phyloP scores from a whole-genome alignment of 352 stramenopile genomes.

The Peronospora farinosa region DNA sequence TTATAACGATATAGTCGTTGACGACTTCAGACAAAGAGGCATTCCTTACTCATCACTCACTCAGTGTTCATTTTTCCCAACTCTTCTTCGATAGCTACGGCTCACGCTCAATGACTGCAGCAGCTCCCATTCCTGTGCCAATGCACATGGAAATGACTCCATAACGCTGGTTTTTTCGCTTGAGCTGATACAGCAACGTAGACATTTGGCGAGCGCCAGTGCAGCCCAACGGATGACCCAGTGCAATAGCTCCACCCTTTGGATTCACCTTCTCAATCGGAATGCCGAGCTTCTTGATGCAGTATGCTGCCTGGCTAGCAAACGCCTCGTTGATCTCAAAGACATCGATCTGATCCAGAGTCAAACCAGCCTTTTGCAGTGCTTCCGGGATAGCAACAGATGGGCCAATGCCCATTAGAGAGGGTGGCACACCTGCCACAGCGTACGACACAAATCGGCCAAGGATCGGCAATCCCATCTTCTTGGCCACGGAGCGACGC shows the following conservation, averaged over 20 bases:
- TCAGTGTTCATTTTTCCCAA: not conserved
- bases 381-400: constrained; percentile 73
- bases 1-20: too few relatives aligned
- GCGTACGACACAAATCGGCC: constrained; percentile 83
- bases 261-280: constrained; percentile 85
- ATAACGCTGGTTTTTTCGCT: constrained; percentile 75
- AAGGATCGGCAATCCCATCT: constrained; percentile 73
- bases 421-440: constrained; percentile 75
- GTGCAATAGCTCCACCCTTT: constrained; percentile 83
- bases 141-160: constrained; percentile 94
- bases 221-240: constrained; percentile 87
- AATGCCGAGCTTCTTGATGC: constrained; percentile 70
- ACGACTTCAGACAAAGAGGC: too few relatives aligned
- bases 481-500: constrained; percentile 70
- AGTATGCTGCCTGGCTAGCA: constrained; percentile 83
- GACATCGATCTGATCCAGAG: constrained; percentile 78
- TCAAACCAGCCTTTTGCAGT: constrained; percentile 60
- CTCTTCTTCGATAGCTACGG: constrained; percentile 12
- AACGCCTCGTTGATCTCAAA: constrained; percentile 92
- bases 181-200: constrained; percentile 90
- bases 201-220: constrained; percentile 87
- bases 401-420: constrained; percentile 85
- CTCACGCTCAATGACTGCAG: constrained; percentile 87
- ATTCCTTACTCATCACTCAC: too few relatives aligned
- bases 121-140: constrained; percentile 91